Conservation (phyloP, 306 rosid species). For the Erythrophleum fordii region DNA sequence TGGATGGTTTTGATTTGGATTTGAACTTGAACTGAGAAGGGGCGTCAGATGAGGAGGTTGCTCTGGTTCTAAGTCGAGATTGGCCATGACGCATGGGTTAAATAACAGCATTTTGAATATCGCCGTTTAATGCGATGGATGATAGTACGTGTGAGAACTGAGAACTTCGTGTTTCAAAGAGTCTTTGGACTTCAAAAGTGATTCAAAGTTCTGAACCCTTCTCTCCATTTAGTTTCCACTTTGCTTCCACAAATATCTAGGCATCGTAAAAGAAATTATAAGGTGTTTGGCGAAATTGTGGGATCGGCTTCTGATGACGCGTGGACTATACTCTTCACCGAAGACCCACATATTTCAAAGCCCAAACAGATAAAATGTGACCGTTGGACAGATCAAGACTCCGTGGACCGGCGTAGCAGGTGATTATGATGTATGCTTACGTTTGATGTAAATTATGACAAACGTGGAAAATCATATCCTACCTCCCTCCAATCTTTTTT, state of each 20-base stretch:
- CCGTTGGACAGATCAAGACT: too few species aligned
- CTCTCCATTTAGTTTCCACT: not conserved
- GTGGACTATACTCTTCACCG: not conserved
- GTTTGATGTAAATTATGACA: too few species aligned
- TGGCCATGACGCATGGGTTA: slow-evolving; percentile 40
- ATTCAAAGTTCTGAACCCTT: not conserved
- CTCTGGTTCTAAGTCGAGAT: slow-evolving; percentile 29
- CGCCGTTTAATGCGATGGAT: not conserved
- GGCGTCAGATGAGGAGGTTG: slow-evolving; percentile 16
- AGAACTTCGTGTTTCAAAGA: too few species aligned
- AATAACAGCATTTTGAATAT: not conserved
- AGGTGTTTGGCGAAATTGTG: not conserved
- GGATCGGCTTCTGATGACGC: not conserved
- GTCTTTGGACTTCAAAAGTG: not conserved
- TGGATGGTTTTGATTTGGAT: slow-evolving; percentile 38
- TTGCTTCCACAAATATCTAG: not conserved
- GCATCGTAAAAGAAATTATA: not conserved
- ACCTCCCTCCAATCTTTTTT: too few species aligned
- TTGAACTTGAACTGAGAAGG: slow-evolving; percentile 9
- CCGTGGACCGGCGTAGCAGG: too few species aligned
- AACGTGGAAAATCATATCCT: too few species aligned
- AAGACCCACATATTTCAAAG: not conserved
- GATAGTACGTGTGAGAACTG: too few species aligned
- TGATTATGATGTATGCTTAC: too few species aligned
- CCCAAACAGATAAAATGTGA: not conserved